Base-by-base conservation (phyloP, 805 yeast genomes). In the Teunomyces funiuensis region DNA sequence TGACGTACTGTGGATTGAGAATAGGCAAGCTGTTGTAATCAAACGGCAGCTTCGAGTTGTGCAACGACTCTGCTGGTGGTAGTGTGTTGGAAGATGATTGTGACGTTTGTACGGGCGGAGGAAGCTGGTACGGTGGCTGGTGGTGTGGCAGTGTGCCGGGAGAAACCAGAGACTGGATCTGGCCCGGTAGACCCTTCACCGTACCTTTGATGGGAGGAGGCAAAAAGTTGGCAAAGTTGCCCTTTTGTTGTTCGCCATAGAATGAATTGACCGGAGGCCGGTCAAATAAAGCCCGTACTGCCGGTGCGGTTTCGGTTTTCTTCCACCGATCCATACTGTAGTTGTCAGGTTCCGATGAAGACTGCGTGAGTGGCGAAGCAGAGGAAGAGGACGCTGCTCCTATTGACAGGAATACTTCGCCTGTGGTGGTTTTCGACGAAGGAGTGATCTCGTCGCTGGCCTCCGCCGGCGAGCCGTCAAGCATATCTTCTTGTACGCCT, bases 281-380 rank as follows among this genome's bases (percentile, higher is more conserved):
- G 5, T 18, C 9, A 8, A 31, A 19, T 8, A 19, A 6, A 8
- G 16, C 10, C 14, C n/a, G 18, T 6, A 25, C 10, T 6, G 15
- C 23, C 6, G 23, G 9, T 10, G n/a, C 3, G 6, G 4, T 10
- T 6, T 31, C 34, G n/a, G 22, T 5, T 10, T 19, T 18, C n/a
- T 45, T 45, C 52, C 52, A 49, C 4, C 55, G 38, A 18, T 52
- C 44, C 28, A 50, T 23, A 14, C 51, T 55, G 30, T 48, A 46
- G 27, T 44, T 46, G 11, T 43, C 42, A 3, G 28, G 33, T 19
- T 41, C 44, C 8, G 42, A 41, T 5, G 40, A 31, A 3, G 34
- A 18, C 8, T 31, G 34, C 9, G 34, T 31, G 11, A 31, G 16
- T 15, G 39, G 29, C 11, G 40, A 25, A 14, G 40, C 40, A 3